Evolutionary conservation across 2,329 filamentous ascomycete genomes (phyloP), one percentile per base, ranked within the genome.

Genomic region (Trichoderma sp.): DNA sequence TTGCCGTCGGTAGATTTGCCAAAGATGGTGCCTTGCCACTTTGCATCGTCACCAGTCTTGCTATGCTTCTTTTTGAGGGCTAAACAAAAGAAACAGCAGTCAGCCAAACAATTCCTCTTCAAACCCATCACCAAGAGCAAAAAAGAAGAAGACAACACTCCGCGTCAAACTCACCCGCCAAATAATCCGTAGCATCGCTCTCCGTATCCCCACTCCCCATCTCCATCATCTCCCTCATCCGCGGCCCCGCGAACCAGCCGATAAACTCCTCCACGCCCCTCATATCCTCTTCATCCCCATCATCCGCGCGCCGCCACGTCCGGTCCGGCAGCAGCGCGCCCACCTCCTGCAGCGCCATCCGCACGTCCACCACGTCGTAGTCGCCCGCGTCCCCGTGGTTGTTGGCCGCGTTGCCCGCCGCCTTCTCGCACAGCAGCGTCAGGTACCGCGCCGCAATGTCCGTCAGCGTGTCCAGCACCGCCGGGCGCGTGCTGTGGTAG

Each of bases 41-140:
- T 89, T 10, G 89, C 89, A 73, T 96, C 93, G 72, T 96, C 92
- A 68, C 90, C 91, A 0, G 90, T 91, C 71, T 95, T 96, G 78
- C 89, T 93, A 76, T 96, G 91, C 74, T 96, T 97, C 78, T 93
- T 95, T 78, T 96, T 97, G 48, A 98, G 80, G 5, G 88, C 90
- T 91, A 69, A 14, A 2, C 21, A 17, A 44, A 28, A 7, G 14
- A 44, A 44, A 6, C 4, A 0, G 24, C 12, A 39, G 44, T 62
- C 21, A 67, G 15, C 60, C 47, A 90, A 76, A 39, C 80, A 82
- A 12, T 5, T 10, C 21, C 21, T 24, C 21, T 24, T 24, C 21
- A 24, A 24, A 24, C 21, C 12, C 30, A 34, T 67, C 48, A 67
- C 15, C 14, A 52, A 6, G 17, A 3, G 24, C 14, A 30, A 61